These are phyloP conservation scores for Pichia terricola DNA, from an alignment of 1,139 yeast species.

Conservation along the genomic window DNA sequence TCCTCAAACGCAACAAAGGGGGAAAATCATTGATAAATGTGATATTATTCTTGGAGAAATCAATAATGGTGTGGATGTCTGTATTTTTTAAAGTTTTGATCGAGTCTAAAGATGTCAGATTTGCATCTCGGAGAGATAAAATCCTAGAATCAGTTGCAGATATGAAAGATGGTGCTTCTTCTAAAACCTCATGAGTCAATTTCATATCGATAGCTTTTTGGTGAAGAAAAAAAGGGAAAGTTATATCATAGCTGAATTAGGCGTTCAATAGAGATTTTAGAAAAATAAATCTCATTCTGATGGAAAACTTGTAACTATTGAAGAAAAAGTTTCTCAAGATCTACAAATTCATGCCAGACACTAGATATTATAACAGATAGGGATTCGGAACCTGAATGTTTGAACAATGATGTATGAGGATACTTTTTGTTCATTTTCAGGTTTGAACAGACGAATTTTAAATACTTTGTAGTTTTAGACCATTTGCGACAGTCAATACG, in stretches of 20 bases:
- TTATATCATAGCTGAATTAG: neutral
- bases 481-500: no score
- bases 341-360: no score
- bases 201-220: conserved; percentile 33
- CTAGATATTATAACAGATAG: no score
- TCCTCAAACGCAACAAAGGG: conserved; percentile 32
- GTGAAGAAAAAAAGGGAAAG: neutral
- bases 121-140: conserved; percentile 28
- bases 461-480: no score
- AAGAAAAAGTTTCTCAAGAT: no score
- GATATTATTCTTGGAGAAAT: conserved; percentile 59
- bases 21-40: conserved; percentile 47
- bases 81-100: conserved; percentile 13
- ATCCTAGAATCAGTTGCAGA: conserved; percentile 38
- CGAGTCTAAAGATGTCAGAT: conserved; percentile 9
- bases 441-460: no score
- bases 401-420: no score
- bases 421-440: no score
- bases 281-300: no score
- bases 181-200: conserved; percentile 39
- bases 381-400: no score
- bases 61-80: conserved; percentile 46
- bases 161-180: conserved; percentile 41
- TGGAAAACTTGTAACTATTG: no score
- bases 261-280: no score